These are phyloP conservation scores for Aspergillus indologenus DNA, from an alignment of 495 filamentous ascomycete species.

Conservation along the genomic window DNA sequence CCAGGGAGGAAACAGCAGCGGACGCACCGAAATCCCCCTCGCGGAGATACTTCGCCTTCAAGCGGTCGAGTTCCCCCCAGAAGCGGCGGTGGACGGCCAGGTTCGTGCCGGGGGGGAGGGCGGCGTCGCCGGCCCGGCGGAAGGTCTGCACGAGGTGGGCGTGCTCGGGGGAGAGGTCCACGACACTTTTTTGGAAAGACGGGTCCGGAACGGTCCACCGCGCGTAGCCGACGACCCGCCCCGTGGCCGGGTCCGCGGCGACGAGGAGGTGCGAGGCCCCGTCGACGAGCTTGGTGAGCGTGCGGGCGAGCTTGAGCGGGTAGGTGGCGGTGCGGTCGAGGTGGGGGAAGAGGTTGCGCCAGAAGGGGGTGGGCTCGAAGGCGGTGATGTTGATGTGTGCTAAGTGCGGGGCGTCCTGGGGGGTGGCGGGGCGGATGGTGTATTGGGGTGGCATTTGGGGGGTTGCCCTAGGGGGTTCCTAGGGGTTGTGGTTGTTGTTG, in stretches of 20 bases:
- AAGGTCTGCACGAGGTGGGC: no score
- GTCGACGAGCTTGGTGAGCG: slow-evolving; percentile 11
- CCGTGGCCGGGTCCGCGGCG: slow-evolving; percentile 6
- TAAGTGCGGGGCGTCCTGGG: slow-evolving; percentile 13
- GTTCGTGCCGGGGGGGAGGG: slow-evolving; percentile 13
- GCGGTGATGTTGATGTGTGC: slow-evolving; percentile 18
- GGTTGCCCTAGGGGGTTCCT: no score
- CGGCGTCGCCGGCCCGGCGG: no score
- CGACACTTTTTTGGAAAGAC: no score
- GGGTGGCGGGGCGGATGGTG: slow-evolving; percentile 16
- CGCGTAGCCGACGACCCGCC: slow-evolving; percentile 15
- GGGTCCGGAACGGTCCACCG: slow-evolving; percentile 18
- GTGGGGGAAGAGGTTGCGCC: slow-evolving; percentile 13
- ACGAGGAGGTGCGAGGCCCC: slow-evolving; percentile 14
- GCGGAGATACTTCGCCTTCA: slow-evolving; percentile 3
- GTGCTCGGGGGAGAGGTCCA: no score
- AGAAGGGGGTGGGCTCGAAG: slow-evolving; percentile 14
- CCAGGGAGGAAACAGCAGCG: background rate
- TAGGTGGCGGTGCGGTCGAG: background rate
- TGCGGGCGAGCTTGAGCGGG: slow-evolving; percentile 12
- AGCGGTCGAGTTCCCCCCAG: slow-evolving; percentile 15
- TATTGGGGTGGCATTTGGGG: background rate
- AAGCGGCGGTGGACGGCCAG: slow-evolving; percentile 11
- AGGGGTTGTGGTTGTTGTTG: no score
- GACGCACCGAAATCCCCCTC: slow-evolving; percentile 22